phyloP scores from a whole-genome alignment of 805 yeast species.

The Vanderwaltozyma tropicalis region DNA sequence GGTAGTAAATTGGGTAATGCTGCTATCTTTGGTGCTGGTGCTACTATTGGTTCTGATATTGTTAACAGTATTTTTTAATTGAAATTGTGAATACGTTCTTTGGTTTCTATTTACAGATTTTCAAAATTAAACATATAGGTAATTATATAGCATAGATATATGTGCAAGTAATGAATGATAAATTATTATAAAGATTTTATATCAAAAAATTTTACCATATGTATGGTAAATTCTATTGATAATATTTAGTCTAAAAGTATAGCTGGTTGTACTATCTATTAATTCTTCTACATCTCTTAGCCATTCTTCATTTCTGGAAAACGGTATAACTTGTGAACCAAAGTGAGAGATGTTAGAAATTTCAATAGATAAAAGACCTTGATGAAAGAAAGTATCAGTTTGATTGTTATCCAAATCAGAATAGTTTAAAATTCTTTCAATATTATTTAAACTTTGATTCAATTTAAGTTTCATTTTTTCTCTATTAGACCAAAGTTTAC shows the following conservation, averaged over 20 bases:
- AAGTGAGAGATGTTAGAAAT: conserved; percentile 43
- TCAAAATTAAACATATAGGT: no score
- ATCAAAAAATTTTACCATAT: conserved; percentile 33
- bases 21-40: conserved; percentile 95
- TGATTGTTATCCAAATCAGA: conserved; percentile 21
- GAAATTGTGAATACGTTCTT: neutral
- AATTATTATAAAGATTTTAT: neutral
- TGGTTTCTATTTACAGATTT: no score
- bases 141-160: neutral
- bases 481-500: conserved; percentile 19
- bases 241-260: conserved; percentile 35
- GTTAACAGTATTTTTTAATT: conserved; percentile 60
- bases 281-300: conserved; percentile 52
- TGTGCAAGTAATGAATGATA: neutral
- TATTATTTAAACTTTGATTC: conserved; percentile 39
- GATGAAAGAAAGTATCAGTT: conserved; percentile 29
- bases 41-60: conserved; percentile 77
- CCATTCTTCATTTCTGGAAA: conserved; percentile 43
- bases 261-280: conserved; percentile 31
- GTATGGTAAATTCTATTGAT: conserved; percentile 52
- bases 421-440: conserved; percentile 43
- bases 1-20: conserved; percentile 83
- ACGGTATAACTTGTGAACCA: conserved; percentile 44
- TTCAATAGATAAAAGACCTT: conserved; percentile 62
- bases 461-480: conserved; percentile 15